Evolutionary conservation across 768 basidiomycete species (phyloP).

Genomic region (Ramaria sp.): DNA sequence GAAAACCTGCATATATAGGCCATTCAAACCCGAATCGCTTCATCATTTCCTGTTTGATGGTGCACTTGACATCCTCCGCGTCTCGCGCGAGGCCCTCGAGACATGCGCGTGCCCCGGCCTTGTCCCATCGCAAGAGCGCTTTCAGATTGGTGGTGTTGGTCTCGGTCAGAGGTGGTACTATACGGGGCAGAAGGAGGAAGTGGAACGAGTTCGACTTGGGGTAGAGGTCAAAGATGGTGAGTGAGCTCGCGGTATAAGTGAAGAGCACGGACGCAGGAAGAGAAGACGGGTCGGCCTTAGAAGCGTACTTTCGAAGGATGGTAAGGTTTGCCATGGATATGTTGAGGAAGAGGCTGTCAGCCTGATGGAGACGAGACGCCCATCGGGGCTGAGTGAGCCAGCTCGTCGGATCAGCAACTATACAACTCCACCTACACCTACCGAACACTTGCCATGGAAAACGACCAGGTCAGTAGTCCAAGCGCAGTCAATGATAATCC

Average conservation of each 20-base stretch:
- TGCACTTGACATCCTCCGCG: slow-evolving; percentile 41
- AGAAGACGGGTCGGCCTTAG: slow-evolving; percentile 24
- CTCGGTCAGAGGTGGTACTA: slow-evolving; percentile 20
- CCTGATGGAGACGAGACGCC: background rate
- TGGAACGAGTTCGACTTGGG: slow-evolving; percentile 77
- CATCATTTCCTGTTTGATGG: slow-evolving; percentile 75
- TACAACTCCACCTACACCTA: slow-evolving; percentile 2
- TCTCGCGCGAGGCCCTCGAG: slow-evolving; percentile 44
- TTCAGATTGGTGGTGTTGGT: slow-evolving; percentile 43
- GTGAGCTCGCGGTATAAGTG: slow-evolving; percentile 37
- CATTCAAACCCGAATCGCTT: slow-evolving; percentile 64
- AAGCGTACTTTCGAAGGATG: slow-evolving; percentile 53
- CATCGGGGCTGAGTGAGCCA: slow-evolving; percentile 1
- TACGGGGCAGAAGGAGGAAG: slow-evolving; percentile 69
- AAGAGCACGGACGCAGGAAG: slow-evolving; percentile 56
- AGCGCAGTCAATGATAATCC: background rate
- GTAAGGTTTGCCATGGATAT: slow-evolving; percentile 26
- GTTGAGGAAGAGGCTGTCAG: background rate
- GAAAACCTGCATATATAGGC: slow-evolving; percentile 76
- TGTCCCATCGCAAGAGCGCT: slow-evolving; percentile 44
- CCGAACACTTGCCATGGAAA: background rate
- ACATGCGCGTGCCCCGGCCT: slow-evolving; percentile 41
- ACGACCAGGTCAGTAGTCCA: slow-evolving; percentile 4
- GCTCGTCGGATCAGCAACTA: slow-evolving; percentile 1
- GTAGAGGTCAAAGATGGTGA: slow-evolving; percentile 66